These are phyloP conservation scores for Jamesozyma piceae DNA, from an alignment of 805 yeast genomes.

Conservation along the genomic window DNA sequence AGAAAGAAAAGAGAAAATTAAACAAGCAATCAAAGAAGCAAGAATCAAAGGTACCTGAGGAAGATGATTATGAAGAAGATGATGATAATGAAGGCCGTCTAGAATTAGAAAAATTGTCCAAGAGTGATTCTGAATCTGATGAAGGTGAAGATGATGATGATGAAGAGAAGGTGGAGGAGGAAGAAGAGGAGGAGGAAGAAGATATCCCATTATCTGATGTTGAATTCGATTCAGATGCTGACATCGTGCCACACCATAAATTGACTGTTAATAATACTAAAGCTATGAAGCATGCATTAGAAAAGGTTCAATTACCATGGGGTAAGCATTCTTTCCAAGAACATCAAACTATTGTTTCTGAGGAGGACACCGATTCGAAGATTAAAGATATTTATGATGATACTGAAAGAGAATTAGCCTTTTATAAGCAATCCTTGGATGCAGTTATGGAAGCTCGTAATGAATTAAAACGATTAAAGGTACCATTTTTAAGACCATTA, in stretches of 20 bases:
- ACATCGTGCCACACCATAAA: conserved; percentile 85
- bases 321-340: conserved; percentile 66
- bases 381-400: conserved; percentile 90
- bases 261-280: conserved; percentile 77
- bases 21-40: conserved; percentile 50
- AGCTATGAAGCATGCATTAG: conserved; percentile 66
- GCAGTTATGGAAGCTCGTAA: conserved; percentile 70
- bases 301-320: conserved; percentile 54
- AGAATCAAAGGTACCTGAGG: conserved; percentile 18
- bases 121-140: conserved; percentile 42
- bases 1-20: conserved; percentile 45
- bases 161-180: conserved; percentile 36
- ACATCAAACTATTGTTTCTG: conserved; percentile 65
- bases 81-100: conserved; percentile 37
- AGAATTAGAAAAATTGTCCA: conserved; percentile 47
- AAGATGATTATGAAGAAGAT: conserved; percentile 25
- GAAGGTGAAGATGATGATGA: conserved; percentile 32
- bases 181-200: conserved; percentile 61
- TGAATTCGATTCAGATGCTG: conserved; percentile 89
- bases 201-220: conserved; percentile 86
- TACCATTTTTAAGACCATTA: conserved; percentile 85
- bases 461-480: conserved; percentile 55
- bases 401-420: conserved; percentile 89
- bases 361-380: conserved; percentile 49
- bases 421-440: conserved; percentile 85